phyloP scores from a whole-genome alignment of 2,329 filamentous ascomycete genomes.

The Epicoccum nigrum region DNA sequence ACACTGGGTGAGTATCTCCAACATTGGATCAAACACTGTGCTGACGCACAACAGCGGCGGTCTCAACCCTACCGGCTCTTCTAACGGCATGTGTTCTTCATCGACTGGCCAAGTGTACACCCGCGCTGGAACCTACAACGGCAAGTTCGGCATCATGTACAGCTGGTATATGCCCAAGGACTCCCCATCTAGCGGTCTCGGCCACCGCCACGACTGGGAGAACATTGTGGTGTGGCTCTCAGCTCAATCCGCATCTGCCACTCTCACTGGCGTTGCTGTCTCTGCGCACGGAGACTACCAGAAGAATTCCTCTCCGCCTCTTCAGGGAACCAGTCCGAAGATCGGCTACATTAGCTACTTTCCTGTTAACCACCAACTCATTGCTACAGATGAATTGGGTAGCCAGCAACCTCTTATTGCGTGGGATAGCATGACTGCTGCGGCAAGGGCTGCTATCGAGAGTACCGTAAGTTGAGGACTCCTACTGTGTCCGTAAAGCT shows the following conservation, averaged over 20 bases:
- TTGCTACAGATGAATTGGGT: conserved; percentile 50
- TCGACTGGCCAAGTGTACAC: conserved; percentile 60
- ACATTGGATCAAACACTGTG: not conserved
- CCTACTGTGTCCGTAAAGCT: not conserved
- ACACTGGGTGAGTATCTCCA: conserved; percentile 58
- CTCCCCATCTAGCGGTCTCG: conserved; percentile 51
- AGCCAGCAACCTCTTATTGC: conserved; percentile 56
- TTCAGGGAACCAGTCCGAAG: conserved; percentile 53
- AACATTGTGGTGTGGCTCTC: conserved; percentile 61
- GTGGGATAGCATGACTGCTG: conserved; percentile 56
- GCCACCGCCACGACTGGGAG: conserved; percentile 64
- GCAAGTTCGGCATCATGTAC: conserved; percentile 59
- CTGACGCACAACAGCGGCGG: conserved; percentile 48
- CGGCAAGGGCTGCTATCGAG: conserved; percentile 52
- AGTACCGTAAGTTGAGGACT: conserved; percentile 39
- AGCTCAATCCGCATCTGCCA: conserved; percentile 47
- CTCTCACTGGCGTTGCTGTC: conserved; percentile 58
- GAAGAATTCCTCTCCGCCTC: conserved; percentile 38
- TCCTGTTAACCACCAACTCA: conserved; percentile 57
- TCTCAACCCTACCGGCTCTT: conserved; percentile 49
- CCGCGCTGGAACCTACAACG: conserved; percentile 51
- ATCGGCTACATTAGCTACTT: conserved; percentile 58
- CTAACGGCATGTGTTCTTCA: conserved; percentile 50
- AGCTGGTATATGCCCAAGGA: conserved; percentile 61
- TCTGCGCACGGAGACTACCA: conserved; percentile 59